phyloP scores from a whole-genome alignment of 2,329 filamentous ascomycete genomes.

The Trichoderma aggressivum region DNA sequence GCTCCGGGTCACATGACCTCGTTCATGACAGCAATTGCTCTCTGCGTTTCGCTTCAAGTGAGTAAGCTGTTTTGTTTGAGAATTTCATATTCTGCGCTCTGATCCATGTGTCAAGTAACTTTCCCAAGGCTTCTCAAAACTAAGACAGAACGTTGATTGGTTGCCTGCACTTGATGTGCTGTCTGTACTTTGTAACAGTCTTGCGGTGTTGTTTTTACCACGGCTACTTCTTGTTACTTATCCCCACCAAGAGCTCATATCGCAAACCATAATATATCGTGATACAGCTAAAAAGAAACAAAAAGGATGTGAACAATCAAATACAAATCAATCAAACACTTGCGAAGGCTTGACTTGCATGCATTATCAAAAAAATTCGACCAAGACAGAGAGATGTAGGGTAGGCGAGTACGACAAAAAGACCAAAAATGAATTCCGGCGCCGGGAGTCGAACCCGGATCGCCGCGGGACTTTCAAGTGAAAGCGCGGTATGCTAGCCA shows the following conservation, averaged over 20 bases:
- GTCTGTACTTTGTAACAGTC: background rate
- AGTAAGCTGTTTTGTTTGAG: background rate
- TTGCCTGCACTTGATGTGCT: background rate
- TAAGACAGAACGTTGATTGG: background rate
- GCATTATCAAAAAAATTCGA: background rate
- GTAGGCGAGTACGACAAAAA: background rate
- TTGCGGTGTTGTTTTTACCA: background rate
- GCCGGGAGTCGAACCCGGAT: conserved; percentile 21
- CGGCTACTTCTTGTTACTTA: background rate
- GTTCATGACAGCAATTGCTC: background rate
- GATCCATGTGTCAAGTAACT: background rate
- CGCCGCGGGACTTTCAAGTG: conserved; percentile 18
- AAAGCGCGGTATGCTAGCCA: conserved; percentile 20
- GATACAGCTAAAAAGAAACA: background rate
- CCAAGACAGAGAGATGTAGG: background rate
- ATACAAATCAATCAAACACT: background rate
- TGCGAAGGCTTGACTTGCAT: background rate
- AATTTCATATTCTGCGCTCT: background rate
- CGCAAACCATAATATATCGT: too few relatives aligned
- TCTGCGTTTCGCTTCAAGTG: background rate
- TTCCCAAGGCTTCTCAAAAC: background rate
- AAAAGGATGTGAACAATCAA: background rate
- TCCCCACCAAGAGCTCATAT: background rate
- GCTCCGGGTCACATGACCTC: background rate
- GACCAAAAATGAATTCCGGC: conserved; percentile 12